Percentiles rank a stretch among this genome's conserved stretches.
phyloP scores from a whole-genome alignment of 345 rosid genomes.

The Sonneratia caseolaris region DNA sequence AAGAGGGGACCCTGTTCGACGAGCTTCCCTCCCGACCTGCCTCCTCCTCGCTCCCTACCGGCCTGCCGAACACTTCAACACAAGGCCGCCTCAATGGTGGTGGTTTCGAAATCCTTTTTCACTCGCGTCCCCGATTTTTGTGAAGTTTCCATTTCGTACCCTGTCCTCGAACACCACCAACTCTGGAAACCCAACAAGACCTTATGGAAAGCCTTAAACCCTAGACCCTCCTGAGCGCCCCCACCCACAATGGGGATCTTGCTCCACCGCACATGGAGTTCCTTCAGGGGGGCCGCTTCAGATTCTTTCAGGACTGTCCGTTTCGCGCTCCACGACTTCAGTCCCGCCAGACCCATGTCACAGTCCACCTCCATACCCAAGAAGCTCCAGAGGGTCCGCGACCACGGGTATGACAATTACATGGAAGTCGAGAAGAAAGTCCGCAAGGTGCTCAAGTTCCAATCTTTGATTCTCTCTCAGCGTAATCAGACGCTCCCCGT shows the following conservation, averaged over 20 bases:
- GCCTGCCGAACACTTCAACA: too few relatives aligned
- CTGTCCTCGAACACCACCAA: too few relatives aligned
- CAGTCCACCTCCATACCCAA: constrained; percentile 77
- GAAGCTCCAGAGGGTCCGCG: constrained; percentile 68
- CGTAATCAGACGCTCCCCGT: constrained; percentile 47
- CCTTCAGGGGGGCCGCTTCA: constrained; percentile 9
- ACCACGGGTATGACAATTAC: constrained; percentile 90
- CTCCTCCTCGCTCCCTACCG: too few relatives aligned
- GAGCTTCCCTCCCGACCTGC: too few relatives aligned
- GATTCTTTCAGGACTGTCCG: not conserved
- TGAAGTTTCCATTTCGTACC: too few relatives aligned
- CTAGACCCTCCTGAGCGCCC: not conserved
- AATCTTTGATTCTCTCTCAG: constrained; percentile 59
- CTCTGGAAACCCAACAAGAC: too few relatives aligned
- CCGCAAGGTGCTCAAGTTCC: constrained; percentile 74
- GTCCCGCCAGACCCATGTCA: constrained; percentile 30
- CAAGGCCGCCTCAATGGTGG: too few relatives aligned
- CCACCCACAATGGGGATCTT: constrained; percentile 20
- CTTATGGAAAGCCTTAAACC: constrained; percentile 13
- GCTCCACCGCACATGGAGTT: constrained; percentile 8
- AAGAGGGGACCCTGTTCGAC: too few relatives aligned
- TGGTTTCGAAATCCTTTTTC: too few relatives aligned
- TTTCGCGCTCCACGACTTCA: constrained; percentile 10
- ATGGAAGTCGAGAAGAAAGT: constrained; percentile 88
- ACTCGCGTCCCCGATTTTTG: too few relatives aligned